Percentiles rank a stretch among this genome's conserved stretches.
Evolutionary conservation across 345 rosid genomes (phyloP).

Genomic region (Eucalyptus grandis): DNA sequence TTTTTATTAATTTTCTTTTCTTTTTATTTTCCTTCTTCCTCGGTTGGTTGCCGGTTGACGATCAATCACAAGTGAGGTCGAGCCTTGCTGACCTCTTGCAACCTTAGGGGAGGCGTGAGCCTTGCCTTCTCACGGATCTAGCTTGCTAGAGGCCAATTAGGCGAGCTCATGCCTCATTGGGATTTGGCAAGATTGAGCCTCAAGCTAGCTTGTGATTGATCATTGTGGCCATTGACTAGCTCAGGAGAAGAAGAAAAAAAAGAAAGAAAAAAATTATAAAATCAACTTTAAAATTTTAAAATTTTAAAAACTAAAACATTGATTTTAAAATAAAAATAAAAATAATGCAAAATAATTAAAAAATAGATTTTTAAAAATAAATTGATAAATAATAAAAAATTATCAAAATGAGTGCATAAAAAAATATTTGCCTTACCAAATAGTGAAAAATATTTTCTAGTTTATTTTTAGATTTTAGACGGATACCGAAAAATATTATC

Average conservation of each 20-base stretch:
- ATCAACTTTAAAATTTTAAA: no score
- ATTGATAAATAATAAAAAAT: no score
- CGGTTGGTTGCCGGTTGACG: rapidly evolving
- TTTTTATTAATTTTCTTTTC: no score
- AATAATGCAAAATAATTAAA: no score
- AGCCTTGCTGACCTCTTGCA: rapidly evolving
- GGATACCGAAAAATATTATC: no score
- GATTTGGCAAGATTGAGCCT: no score
- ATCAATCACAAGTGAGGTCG: rapidly evolving
- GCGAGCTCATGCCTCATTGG: rapidly evolving
- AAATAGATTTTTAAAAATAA: rapidly evolving
- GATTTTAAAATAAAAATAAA: rapidly evolving
- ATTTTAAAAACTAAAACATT: no score
- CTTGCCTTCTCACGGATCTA: rapidly evolving
- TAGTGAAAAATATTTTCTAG: rapidly evolving
- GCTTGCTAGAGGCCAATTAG: rapidly evolving
- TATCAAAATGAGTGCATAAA: no score
- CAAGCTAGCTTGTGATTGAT: no score
- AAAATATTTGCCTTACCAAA: no score
- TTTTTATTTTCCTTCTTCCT: no score
- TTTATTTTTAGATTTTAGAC: rapidly evolving
- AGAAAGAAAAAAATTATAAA: rapidly evolving
- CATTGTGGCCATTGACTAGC: rapidly evolving
- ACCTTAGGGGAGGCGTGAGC: rapidly evolving
- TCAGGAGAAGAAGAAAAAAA: rapidly evolving